Conservation (phyloP, 1,284 basidiomycete species). For the Sanguinoderma infundibulare region DNA sequence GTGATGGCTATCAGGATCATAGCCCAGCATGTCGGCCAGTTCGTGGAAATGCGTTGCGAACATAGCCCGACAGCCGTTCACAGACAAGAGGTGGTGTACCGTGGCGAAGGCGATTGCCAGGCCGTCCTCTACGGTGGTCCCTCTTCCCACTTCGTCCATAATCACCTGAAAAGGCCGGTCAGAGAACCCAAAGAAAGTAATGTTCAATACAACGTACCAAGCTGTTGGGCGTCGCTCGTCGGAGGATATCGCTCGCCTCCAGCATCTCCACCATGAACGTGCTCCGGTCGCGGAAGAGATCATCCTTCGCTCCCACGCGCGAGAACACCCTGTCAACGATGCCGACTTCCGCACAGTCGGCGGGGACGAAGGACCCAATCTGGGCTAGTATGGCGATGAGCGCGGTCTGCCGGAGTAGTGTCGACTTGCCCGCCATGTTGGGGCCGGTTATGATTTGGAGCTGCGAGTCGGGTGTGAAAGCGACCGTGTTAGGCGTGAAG, state of each 20-base stretch:
- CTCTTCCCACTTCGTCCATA: constrained; percentile 97
- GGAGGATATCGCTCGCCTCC: constrained; percentile 83
- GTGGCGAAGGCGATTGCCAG: constrained; percentile 93
- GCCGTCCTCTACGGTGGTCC: constrained; percentile 92
- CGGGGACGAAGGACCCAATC: constrained; percentile 92
- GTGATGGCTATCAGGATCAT: constrained; percentile 43
- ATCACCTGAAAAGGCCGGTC: constrained; percentile 73
- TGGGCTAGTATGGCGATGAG: constrained; percentile 93
- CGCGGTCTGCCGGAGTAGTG: constrained; percentile 90
- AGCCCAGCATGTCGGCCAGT: constrained; percentile 83
- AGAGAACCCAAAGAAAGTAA: not conserved
- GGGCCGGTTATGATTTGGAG: constrained; percentile 92
- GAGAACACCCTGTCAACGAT: constrained; percentile 93
- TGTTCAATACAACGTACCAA: constrained; percentile 54
- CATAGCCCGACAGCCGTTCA: constrained; percentile 82
- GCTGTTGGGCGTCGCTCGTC: constrained; percentile 80
- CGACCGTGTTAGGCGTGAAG: constrained; percentile 85
- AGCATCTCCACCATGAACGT: constrained; percentile 97
- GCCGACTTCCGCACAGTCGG: constrained; percentile 78
- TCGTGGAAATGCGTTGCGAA: constrained; percentile 99
- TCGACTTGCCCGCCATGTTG: constrained; percentile 97
- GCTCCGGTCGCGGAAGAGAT: constrained; percentile 90
- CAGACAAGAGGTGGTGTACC: constrained; percentile 77
- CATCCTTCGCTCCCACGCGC: constrained; percentile 95
- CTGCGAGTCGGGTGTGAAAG: constrained; percentile 61